A percentile compares a stretch with the other conserved stretches of the same genome.
Evolutionary conservation across 495 filamentous ascomycete genomes (phyloP).

Genomic region (Aspergillus indologenus): DNA sequence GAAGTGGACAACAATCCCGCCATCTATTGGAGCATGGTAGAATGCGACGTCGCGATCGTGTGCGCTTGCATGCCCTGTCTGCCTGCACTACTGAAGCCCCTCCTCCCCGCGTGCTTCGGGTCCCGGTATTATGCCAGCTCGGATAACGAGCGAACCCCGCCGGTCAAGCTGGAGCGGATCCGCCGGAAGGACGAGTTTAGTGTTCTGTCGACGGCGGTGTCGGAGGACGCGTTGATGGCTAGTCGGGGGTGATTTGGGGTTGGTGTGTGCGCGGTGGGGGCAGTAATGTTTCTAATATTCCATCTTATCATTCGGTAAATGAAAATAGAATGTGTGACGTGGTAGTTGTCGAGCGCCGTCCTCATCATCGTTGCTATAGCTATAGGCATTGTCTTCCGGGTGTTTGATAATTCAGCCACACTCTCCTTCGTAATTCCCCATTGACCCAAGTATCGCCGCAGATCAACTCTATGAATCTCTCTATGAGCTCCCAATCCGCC

Average conservation of each 20-base stretch:
- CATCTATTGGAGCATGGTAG: constrained; percentile 46
- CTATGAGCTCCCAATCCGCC: too few relatives aligned
- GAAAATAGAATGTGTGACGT: too few relatives aligned
- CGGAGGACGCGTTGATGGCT: constrained; percentile 5
- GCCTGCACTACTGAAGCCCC: constrained; percentile 3
- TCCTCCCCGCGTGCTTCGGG: constrained; percentile 7
- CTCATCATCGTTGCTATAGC: too few relatives aligned
- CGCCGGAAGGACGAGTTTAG: constrained; percentile 6
- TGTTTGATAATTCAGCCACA: too few relatives aligned
- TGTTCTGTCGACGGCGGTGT: constrained; percentile 2
- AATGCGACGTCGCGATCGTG: constrained; percentile 46
- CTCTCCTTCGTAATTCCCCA: too few relatives aligned
- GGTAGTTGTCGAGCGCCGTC: too few relatives aligned
- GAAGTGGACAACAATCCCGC: constrained; percentile 38
- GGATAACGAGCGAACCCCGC: background rate
- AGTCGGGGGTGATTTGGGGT: background rate
- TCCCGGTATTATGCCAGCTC: constrained; percentile 1
- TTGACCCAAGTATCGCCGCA: too few relatives aligned
- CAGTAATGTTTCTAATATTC: too few relatives aligned
- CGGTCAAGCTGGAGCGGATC: constrained; percentile 1
- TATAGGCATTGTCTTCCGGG: too few relatives aligned
- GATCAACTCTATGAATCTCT: background rate
- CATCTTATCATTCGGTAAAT: too few relatives aligned
- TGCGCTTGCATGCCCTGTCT: constrained; percentile 41
- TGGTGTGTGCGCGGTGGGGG: too few relatives aligned